Percentiles rank a stretch among this genome's conserved stretches.
Evolutionary conservation across 2,329 filamentous ascomycete genomes (phyloP).

Genomic region (Macrophomina pseudophaseolina): DNA sequence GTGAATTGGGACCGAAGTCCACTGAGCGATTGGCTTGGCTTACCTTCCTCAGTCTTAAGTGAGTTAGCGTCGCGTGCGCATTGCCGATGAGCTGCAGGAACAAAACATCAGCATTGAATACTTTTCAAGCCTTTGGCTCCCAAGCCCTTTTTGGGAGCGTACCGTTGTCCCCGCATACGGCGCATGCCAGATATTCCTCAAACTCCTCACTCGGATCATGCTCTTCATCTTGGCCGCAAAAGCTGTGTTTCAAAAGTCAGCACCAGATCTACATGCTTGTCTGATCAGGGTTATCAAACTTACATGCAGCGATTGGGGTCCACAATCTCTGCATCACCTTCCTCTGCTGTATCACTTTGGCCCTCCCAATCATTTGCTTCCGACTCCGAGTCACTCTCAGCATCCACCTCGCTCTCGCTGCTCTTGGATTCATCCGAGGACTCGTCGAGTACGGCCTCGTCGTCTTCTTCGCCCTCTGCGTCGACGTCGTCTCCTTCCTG

Average conservation of each 20-base stretch:
- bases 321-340: slow-evolving; percentile 59
- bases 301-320: slow-evolving; percentile 69
- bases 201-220: slow-evolving; percentile 82
- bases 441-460: slow-evolving; percentile 45
- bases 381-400: slow-evolving; percentile 53
- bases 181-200: slow-evolving; percentile 78
- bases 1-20: slow-evolving; percentile 25
- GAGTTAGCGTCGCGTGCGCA: slow-evolving; percentile 77
- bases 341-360: slow-evolving; percentile 60
- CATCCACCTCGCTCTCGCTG: slow-evolving; percentile 43
- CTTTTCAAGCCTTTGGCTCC: not conserved
- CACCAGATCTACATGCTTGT: slow-evolving; percentile 36
- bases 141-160: slow-evolving; percentile 47
- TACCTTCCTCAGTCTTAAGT: slow-evolving; percentile 68
- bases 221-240: slow-evolving; percentile 83
- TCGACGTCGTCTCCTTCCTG: slow-evolving; percentile 42
- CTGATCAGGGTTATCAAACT: slow-evolving; percentile 39
- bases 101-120: slow-evolving; percentile 47
- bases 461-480: slow-evolving; percentile 48
- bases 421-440: slow-evolving; percentile 43
- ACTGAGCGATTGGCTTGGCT: slow-evolving; percentile 37
- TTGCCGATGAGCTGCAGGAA: slow-evolving; percentile 79
- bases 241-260: slow-evolving; percentile 56
- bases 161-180: slow-evolving; percentile 82
- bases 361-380: slow-evolving; percentile 62